These are phyloP conservation scores for Mycena sp. DNA, from an alignment of 1,284 basidiomycete species.

Conservation along the genomic window DNA sequence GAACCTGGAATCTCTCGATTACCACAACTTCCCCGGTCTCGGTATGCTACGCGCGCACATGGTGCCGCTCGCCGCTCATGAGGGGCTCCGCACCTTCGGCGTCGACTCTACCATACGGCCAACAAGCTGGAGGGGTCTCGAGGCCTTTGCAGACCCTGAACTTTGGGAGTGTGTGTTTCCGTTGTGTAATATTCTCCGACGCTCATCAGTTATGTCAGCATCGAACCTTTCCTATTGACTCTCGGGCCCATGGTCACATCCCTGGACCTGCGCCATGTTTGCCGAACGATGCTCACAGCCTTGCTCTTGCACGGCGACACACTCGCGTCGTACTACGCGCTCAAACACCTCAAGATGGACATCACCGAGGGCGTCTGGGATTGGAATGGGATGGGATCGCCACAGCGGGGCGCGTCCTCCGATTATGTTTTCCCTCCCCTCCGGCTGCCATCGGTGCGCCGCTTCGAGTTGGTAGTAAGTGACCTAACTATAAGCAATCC, in stretches of 20 bases:
- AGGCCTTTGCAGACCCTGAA: not conserved
- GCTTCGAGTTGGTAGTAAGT: conserved; percentile 25
- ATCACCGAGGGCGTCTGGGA: conserved; percentile 34
- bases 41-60: not conserved
- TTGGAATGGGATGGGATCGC: conserved; percentile 25
- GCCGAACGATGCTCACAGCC: conserved; percentile 1
- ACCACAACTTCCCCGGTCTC: conserved; percentile 14
- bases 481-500: conserved; percentile 19
- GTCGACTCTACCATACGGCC: conserved; percentile 1
- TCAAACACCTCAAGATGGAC: conserved; percentile 26
- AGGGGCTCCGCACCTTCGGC: not conserved
- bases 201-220: not conserved
- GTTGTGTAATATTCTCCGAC: not conserved
- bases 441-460: conserved; percentile 21
- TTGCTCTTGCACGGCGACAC: not conserved
- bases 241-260: conserved; percentile 20
- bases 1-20: conserved; percentile 1
- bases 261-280: conserved; percentile 24
- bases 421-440: conserved; percentile 20
- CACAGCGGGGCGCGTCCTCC: conserved; percentile 9
- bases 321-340: not conserved
- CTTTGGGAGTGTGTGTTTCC: conserved; percentile 17
- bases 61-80: not conserved
- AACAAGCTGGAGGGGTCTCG: not conserved
- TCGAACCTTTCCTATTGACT: conserved; percentile 15